Percentiles rank a stretch among this genome's conserved stretches.
These are phyloP conservation scores for Saitozyma podzolica DNA, from an alignment of 768 basidiomycete species.

Conservation along the genomic window DNA sequence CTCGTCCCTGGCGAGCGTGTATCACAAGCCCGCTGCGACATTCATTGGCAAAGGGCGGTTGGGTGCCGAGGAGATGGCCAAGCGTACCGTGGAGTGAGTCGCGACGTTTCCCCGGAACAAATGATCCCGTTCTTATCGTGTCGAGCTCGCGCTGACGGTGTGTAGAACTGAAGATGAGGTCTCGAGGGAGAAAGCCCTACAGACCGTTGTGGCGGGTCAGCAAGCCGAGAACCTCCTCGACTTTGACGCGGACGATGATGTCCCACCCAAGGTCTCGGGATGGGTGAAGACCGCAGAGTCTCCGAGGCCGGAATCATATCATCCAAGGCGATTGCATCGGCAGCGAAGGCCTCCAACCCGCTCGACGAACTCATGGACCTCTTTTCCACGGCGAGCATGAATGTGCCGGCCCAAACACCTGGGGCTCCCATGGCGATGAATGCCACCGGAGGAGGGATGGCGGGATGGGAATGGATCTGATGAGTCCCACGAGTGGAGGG, in stretches of 20 bases:
- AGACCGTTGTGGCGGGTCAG: constrained; percentile 86
- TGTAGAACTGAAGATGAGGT: constrained; percentile 69
- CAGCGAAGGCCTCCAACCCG: constrained; percentile 81
- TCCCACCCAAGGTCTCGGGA: constrained; percentile 57
- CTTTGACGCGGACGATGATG: constrained; percentile 71
- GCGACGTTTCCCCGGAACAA: not conserved
- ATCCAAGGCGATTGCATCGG: constrained; percentile 40
- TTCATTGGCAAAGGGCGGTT: constrained; percentile 91
- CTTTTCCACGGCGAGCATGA: constrained; percentile 62
- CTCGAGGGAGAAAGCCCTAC: constrained; percentile 78
- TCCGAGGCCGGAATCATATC: constrained; percentile 32
- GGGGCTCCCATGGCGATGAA: not conserved
- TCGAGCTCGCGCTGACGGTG: constrained; percentile 45
- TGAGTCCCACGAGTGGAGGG: constrained; percentile 44
- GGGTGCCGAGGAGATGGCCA: constrained; percentile 54
- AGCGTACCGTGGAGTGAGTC: constrained; percentile 47
- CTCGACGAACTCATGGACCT: constrained; percentile 91
- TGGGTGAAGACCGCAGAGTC: constrained; percentile 51
- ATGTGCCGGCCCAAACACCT: constrained; percentile 28
- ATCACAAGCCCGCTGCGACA: constrained; percentile 94
- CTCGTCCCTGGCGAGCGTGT: constrained; percentile 85
- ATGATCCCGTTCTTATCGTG: constrained; percentile 44
- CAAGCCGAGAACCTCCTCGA: constrained; percentile 93
- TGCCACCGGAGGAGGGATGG: constrained; percentile 4
- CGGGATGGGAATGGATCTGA: constrained; percentile 13